Base-by-base conservation (phyloP, 306 rosid species). In the Prunus kanzakura region DNA sequence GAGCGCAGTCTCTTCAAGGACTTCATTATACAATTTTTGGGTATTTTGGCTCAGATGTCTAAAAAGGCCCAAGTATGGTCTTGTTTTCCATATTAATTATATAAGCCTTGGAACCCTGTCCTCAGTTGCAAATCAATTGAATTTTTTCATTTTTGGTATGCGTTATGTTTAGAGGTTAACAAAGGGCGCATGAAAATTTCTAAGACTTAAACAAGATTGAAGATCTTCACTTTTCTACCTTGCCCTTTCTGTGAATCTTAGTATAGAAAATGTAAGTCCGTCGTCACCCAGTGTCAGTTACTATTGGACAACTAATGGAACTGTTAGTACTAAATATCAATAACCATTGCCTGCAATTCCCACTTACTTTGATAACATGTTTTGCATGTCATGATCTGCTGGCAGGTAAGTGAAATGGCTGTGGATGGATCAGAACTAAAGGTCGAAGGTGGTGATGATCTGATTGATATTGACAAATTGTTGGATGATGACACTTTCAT, bases 401-500 rank as follows among this genome's bases (percentile, higher is more conserved):
- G 50, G 73, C 89, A 91, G 96, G 89, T 64, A 47, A 25, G 70
- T 69, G 45, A 64, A 71, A 78, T 73, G 90, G 83, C 74, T 73
- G 60, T 74, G 78, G 74, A 65, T 61, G 80, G 70, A 78, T 75
- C 91, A 22, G 98, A 88, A 81, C 90, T 87, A 77, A 80, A 86
- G 4, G 80, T 74, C 11, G 86, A 88, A 72, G 90, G 81, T 35
- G 83, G 87, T 60, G 98, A 93, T 80, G 91, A 89, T 62, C 78
- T 88, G 82, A 84, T 91, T 69, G 91, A 91, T 72, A 83, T 91
- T 63, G 98, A 91, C 77, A 76, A 85, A 65, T 86, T 91, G 67
- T 74, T 89, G 85, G 93, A 89, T 47, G 98, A 93, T 45, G 93
- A 92, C 5, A 82, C 87, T 81, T 89, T 90, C 79, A 80, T 88